These are phyloP conservation scores for Cladophialophora yegresii DNA, from an alignment of 2,329 filamentous ascomycete genomes.

Conservation along the genomic window DNA sequence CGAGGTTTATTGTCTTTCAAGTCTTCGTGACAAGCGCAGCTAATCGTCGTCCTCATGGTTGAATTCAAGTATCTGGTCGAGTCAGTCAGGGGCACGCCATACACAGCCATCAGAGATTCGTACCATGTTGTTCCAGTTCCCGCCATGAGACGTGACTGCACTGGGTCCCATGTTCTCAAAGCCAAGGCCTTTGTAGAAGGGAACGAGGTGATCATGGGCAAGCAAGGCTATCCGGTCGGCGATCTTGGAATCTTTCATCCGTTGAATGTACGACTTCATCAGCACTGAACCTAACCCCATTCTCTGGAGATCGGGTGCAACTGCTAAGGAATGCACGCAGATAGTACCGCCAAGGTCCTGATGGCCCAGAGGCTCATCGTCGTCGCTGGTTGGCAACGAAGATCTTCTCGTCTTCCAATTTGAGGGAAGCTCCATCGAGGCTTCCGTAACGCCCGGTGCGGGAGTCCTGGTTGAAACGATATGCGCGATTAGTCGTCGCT, in stretches of 20 bases:
- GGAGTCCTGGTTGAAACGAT: conserved; percentile 72
- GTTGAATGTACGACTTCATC: conserved; percentile 74
- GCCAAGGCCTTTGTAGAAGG: conserved; percentile 74
- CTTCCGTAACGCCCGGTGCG: conserved; percentile 66
- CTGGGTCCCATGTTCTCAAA: conserved; percentile 71
- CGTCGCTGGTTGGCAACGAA: conserved; percentile 38
- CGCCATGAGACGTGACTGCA: conserved; percentile 70
- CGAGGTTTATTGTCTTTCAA: not conserved
- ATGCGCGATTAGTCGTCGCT: conserved; percentile 69
- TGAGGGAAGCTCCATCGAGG: conserved; percentile 71
- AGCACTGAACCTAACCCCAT: conserved; percentile 73
- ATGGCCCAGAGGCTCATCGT: conserved; percentile 62
- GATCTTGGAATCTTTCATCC: conserved; percentile 69
- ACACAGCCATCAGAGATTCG: conserved; percentile 33
- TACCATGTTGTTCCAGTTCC: conserved; percentile 82
- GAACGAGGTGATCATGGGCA: conserved; percentile 70
- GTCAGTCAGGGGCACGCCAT: conserved; percentile 2
- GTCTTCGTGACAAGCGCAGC: not conserved
- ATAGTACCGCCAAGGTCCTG: conserved; percentile 72
- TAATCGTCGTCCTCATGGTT: conserved; percentile 23
- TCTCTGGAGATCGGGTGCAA: conserved; percentile 72
- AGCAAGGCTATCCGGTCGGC: conserved; percentile 75
- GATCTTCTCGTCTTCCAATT: conserved; percentile 61
- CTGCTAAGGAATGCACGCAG: conserved; percentile 78
- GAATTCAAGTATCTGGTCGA: conserved; percentile 20